These are phyloP conservation scores for Aquanectria penicillioides DNA, from an alignment of 2,329 filamentous ascomycete genomes.

Conservation along the genomic window DNA sequence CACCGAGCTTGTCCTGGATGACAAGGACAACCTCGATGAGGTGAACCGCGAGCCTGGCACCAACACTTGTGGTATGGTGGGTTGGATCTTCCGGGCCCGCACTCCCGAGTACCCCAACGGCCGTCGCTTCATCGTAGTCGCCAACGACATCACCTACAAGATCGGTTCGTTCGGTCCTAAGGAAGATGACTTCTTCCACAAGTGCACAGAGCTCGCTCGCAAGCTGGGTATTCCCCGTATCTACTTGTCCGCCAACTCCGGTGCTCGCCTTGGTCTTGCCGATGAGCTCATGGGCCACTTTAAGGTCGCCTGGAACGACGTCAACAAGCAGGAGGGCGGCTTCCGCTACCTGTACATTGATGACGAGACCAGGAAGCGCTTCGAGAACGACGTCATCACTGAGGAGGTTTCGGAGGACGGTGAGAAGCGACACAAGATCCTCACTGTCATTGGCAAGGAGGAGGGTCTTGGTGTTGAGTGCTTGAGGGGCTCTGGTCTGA, in stretches of 20 bases:
- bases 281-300: slow-evolving; percentile 98
- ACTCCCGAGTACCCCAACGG: slow-evolving; percentile 96
- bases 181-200: slow-evolving; percentile 98
- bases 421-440: slow-evolving; percentile 92
- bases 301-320: slow-evolving; percentile 95
- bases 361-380: slow-evolving; percentile 84
- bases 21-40: slow-evolving; percentile 90
- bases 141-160: slow-evolving; percentile 99
- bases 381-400: slow-evolving; percentile 80
- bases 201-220: slow-evolving; percentile 95
- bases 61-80: slow-evolving; percentile 98
- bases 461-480: slow-evolving; percentile 98
- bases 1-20: slow-evolving; percentile 93
- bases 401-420: slow-evolving; percentile 87
- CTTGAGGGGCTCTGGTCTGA: slow-evolving; percentile 94
- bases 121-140: slow-evolving; percentile 92
- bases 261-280: slow-evolving; percentile 95
- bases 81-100: slow-evolving; percentile 93
- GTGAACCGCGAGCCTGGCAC: slow-evolving; percentile 94
- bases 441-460: slow-evolving; percentile 90
- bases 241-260: slow-evolving; percentile 98
- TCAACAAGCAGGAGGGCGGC: slow-evolving; percentile 80
- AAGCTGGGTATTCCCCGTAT: slow-evolving; percentile 96
- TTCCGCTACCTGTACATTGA: slow-evolving; percentile 98
- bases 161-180: slow-evolving; percentile 97